Percentiles rank a stretch among this genome's conserved stretches.
phyloP scores from a whole-genome alignment of 2,329 filamentous ascomycete genomes.

The Camptophora hylomeconis region DNA sequence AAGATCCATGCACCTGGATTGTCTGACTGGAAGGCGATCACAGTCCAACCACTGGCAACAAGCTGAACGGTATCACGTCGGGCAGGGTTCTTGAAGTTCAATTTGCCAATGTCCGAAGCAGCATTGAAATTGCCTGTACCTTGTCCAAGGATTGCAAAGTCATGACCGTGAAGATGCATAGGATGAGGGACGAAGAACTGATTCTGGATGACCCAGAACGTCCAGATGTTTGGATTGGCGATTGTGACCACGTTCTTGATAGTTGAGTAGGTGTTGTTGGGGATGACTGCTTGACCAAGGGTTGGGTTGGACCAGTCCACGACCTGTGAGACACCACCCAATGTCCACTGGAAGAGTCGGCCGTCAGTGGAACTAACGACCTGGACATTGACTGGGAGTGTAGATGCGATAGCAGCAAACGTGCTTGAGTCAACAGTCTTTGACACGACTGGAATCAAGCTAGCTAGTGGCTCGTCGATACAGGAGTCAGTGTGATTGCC shows the following conservation, averaged over 20 bases:
- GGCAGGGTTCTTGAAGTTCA: conserved; percentile 34
- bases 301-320: conserved; percentile 9
- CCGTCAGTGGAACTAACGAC: conserved; percentile 1
- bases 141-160: conserved; percentile 50
- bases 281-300: background rate
- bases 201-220: conserved; percentile 35
- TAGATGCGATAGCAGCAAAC: background rate
- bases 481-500: conserved; percentile 30
- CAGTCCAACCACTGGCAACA: conserved; percentile 23
- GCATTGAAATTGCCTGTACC: conserved; percentile 39
- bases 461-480: conserved; percentile 2
- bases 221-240: conserved; percentile 22
- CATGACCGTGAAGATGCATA: conserved; percentile 57
- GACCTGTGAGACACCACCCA: conserved; percentile 7
- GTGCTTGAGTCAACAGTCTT: conserved; percentile 2
- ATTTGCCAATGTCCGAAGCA: conserved; percentile 23
- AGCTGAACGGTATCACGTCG: conserved; percentile 28
- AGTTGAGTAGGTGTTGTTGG: conserved; percentile 27
- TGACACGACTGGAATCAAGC: conserved; percentile 3
- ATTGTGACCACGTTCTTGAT: conserved; percentile 30
- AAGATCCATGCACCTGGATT: conserved; percentile 28
- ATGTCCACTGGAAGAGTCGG: conserved; percentile 9
- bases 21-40: conserved; percentile 28
- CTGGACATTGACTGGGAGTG: background rate
- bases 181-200: conserved; percentile 3